A percentile compares a stretch with the other conserved stretches of the same genome.
Evolutionary conservation across 345 rosid genomes (phyloP).

Genomic region (Cardamine occulta): DNA sequence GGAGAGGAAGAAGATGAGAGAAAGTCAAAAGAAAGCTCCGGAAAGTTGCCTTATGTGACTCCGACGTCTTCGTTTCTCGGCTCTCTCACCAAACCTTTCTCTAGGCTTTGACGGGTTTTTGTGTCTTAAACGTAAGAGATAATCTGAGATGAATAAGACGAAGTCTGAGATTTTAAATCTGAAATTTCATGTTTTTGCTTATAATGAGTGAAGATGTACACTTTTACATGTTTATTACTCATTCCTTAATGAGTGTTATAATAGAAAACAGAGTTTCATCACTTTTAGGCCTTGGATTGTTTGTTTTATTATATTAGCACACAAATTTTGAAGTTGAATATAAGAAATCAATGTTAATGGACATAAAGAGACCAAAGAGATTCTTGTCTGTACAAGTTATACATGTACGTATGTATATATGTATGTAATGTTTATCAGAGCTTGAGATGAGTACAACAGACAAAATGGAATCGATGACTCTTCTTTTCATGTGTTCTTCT

Average conservation of each 20-base stretch:
- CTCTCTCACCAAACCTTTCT: slow-evolving; percentile 38
- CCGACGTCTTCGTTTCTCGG: slow-evolving; percentile 37
- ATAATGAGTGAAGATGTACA: slow-evolving; percentile 9
- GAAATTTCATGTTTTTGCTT: slow-evolving; percentile 7
- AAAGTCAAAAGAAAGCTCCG: slow-evolving; percentile 12
- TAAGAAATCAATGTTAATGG: slow-evolving; percentile 26
- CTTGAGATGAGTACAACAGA: slow-evolving; percentile 24
- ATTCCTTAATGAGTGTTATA: neutral
- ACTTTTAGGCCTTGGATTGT: neutral
- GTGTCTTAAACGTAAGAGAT: neutral
- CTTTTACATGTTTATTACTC: neutral
- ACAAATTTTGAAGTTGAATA: slow-evolving; percentile 21
- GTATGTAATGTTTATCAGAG: slow-evolving; percentile 14
- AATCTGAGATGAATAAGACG: slow-evolving; percentile 6
- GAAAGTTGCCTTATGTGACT: slow-evolving; percentile 26
- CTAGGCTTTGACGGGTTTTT: slow-evolving; percentile 29
- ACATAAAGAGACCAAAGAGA: slow-evolving; percentile 21
- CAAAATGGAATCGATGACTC: slow-evolving; percentile 20
- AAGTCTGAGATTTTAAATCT: neutral
- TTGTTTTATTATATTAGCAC: neutral
- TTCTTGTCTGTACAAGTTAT: slow-evolving; percentile 38
- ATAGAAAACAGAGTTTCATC: slow-evolving; percentile 3
- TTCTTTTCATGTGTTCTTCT: slow-evolving; percentile 71
- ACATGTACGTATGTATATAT: slow-evolving; percentile 36
- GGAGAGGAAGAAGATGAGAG: slow-evolving; percentile 39